Percentiles rank a stretch among this genome's conserved stretches.
Evolutionary conservation across 2,329 filamentous ascomycete species (phyloP).

Genomic region (Claviceps arundinis): DNA sequence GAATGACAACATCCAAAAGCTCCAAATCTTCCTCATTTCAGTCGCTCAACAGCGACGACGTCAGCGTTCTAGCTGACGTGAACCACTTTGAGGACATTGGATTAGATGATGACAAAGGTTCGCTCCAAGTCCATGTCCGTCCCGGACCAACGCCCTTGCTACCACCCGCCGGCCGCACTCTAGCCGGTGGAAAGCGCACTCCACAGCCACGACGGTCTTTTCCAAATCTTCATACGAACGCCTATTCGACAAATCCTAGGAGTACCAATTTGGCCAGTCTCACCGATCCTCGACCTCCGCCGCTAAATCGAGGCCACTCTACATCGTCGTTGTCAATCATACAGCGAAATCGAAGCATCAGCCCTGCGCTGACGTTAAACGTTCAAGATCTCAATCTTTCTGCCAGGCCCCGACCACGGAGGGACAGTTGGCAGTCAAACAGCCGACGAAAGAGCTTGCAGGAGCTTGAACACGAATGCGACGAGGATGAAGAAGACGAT

Average conservation of each 20-base stretch:
- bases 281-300: constrained; percentile 21
- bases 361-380: constrained; percentile 33
- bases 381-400: constrained; percentile 28
- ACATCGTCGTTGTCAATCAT: constrained; percentile 24
- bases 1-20: constrained; percentile 71
- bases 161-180: constrained; percentile 14
- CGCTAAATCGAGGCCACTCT: constrained; percentile 15
- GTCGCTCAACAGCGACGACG: constrained; percentile 64
- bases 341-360: constrained; percentile 36
- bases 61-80: constrained; percentile 55
- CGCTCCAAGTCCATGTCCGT: constrained; percentile 35
- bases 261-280: constrained; percentile 32
- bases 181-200: constrained; percentile 17
- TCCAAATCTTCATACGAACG: constrained; percentile 31
- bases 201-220: constrained; percentile 27
- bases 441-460: constrained; percentile 51
- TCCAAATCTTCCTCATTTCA: constrained; percentile 84
- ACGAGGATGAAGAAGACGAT: constrained; percentile 63
- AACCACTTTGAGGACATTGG: constrained; percentile 90
- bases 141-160: constrained; percentile 13
- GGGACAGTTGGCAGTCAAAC: constrained; percentile 61
- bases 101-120: constrained; percentile 49
- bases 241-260: constrained; percentile 34
- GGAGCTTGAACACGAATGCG: constrained; percentile 63
- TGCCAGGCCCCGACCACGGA: constrained; percentile 24